Evolutionary conservation across 2,329 filamentous ascomycete species (phyloP), one percentile per base, ranked within the genome.

Genomic region (Fusarium avenaceum): DNA sequence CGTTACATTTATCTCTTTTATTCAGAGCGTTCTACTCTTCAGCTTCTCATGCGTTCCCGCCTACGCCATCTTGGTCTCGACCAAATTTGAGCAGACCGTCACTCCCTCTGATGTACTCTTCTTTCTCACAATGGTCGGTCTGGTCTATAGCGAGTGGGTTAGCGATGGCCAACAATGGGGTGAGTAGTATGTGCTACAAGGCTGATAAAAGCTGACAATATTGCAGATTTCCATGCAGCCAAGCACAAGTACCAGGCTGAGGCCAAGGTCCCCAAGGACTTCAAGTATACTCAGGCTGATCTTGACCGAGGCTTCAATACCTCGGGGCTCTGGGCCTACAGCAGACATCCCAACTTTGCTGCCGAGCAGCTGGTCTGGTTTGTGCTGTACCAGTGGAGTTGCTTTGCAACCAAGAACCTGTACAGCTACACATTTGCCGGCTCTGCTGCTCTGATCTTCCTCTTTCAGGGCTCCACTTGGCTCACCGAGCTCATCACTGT

Each of bases 81-180:
- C 90, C 19, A 87, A 87, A 45, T 83, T 93, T 63, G 86, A 90
- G 74, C 83, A 77, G 38, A 66, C 82, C 32, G 63, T 84, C 42
- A 82, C 80, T 9, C 67, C 73, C 10, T 79, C 79, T 15, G 88
- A 90, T 70, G 44, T 84, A 32, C 73, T 76, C 11, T 89, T 86
- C 67, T 78, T 85, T 57, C 74, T 77, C 7, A 75, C 83, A 4
- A 76, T 84, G 63, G 71, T 88, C 15, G 79, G 77, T 17, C 79
- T 92, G 42, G 81, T 90, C 11, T 64, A 87, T 6, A 85, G 87
- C 50, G 94, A 97, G 74, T 93, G 87, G 79, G 87, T 97, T 75
- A 92, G 93, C 74, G 96, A 99, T 77, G 90, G 94, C 67, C 93
- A 97, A 77, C 94, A 97, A 80, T 99, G 94, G 94, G 84, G 89